These are phyloP conservation scores for Colletotrichum camelliae DNA, from an alignment of 2,329 filamentous ascomycete species.

Conservation along the genomic window DNA sequence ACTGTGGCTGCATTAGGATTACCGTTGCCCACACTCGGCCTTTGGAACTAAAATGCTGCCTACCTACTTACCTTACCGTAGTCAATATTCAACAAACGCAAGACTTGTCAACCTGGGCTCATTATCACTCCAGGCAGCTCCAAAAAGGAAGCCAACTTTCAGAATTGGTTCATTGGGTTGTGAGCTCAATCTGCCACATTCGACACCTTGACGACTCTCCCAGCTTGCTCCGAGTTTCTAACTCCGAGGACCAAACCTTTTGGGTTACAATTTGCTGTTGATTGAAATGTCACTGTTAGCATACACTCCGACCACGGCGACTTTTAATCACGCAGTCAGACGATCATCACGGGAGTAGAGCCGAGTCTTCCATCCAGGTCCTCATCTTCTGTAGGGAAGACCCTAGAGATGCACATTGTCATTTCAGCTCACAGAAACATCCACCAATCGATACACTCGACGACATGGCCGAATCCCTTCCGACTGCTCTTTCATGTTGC, in stretches of 20 bases:
- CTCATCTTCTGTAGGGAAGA: neutral
- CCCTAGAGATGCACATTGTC: neutral
- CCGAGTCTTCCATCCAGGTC: neutral
- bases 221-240: neutral
- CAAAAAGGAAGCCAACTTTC: neutral
- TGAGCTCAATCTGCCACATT: neutral
- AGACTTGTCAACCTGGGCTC: neutral
- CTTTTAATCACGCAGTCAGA: neutral
- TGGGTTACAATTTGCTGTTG: neutral
- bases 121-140: neutral
- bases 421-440: neutral
- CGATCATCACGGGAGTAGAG: neutral
- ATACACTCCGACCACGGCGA: neutral
- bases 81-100: neutral
- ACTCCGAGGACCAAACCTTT: neutral
- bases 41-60: neutral
- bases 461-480: neutral
- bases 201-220: neutral
- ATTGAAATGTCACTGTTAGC: neutral
- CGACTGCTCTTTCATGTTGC: neutral
- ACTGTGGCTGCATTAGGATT: neutral
- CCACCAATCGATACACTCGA: neutral
- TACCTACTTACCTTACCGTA: neutral
- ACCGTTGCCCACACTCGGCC: neutral
- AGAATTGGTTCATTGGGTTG: neutral